phyloP scores from a whole-genome alignment of 2,329 filamentous ascomycete genomes.

The Xylaria multiplex region DNA sequence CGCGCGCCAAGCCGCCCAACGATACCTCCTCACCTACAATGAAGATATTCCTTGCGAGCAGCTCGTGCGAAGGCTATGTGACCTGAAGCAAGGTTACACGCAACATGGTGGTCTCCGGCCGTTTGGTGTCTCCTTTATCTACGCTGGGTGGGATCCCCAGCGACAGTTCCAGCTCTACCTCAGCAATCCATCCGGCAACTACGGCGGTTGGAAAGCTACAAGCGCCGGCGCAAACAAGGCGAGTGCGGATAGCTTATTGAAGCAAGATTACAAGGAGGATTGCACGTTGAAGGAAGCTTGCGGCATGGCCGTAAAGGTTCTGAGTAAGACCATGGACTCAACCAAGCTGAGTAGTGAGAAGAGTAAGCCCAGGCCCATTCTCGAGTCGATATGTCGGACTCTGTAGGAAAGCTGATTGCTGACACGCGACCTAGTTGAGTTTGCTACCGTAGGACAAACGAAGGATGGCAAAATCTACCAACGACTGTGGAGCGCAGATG shows the following conservation, averaged over 20 bases:
- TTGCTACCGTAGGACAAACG: constrained; percentile 96
- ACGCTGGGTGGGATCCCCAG: constrained; percentile 96
- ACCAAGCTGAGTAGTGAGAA: constrained; percentile 99
- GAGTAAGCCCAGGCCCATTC: constrained; percentile 69
- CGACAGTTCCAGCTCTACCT: constrained; percentile 98
- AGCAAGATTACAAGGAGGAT: constrained; percentile 99
- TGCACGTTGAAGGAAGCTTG: constrained; percentile 96
- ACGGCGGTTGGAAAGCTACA: constrained; percentile 99
- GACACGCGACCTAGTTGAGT: constrained; percentile 75
- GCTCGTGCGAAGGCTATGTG: constrained; percentile 93
- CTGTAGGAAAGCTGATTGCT: constrained; percentile 23
- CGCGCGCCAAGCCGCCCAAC: constrained; percentile 94
- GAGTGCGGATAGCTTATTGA: constrained; percentile 93
- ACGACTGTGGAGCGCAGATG: constrained; percentile 94
- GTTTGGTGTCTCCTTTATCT: constrained; percentile 99
- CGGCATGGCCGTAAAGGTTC: constrained; percentile 95
- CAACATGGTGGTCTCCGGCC: constrained; percentile 98
- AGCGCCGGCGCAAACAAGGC: constrained; percentile 98
- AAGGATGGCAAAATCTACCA: constrained; percentile 97
- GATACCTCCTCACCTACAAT: constrained; percentile 98
- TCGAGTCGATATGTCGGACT: not conserved
- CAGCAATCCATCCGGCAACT: constrained; percentile 98
- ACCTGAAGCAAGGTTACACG: constrained; percentile 98
- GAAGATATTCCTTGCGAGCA: constrained; percentile 99
- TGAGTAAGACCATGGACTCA: constrained; percentile 99